These are phyloP conservation scores for Phytophthora constricta DNA, from an alignment of 352 stramenopile genomes.

Conservation along the genomic window DNA sequence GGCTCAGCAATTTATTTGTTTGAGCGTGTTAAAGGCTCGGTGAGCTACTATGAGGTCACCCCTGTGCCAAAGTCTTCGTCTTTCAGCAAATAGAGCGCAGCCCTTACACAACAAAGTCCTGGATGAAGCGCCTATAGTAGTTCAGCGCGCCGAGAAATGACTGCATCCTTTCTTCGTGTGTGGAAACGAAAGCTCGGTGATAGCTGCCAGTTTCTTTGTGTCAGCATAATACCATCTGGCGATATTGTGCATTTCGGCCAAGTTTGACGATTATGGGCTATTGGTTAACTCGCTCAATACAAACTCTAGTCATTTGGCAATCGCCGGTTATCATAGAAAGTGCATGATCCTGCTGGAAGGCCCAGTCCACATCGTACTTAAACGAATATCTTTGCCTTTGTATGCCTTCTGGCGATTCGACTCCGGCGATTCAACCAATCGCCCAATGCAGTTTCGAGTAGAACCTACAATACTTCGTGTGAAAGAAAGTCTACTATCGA, in stretches of 20 bases:
- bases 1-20: not conserved
- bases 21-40: slow-evolving; percentile 16
- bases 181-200: slow-evolving; percentile 9
- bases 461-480: slow-evolving; percentile 9
- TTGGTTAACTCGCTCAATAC: too few relatives aligned
- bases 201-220: slow-evolving; percentile 13
- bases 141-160: slow-evolving; percentile 21
- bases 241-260: too few relatives aligned
- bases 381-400: too few relatives aligned
- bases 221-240: slow-evolving; percentile 4
- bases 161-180: slow-evolving; percentile 7
- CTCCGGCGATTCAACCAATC: too few relatives aligned
- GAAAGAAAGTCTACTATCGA: slow-evolving; percentile 10
- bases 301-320: too few relatives aligned
- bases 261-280: too few relatives aligned
- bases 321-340: too few relatives aligned
- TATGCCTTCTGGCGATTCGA: too few relatives aligned
- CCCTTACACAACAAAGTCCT: slow-evolving; percentile 6
- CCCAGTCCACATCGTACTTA: too few relatives aligned
- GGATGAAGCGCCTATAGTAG: slow-evolving; percentile 30
- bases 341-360: too few relatives aligned
- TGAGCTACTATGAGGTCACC: not conserved
- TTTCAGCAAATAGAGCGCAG: slow-evolving; percentile 19
- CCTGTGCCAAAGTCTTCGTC: slow-evolving; percentile 1
- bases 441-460: too few relatives aligned